Base-by-base conservation (phyloP, 2,329 filamentous ascomycete species). In the Colletotrichum theobromicola region DNA sequence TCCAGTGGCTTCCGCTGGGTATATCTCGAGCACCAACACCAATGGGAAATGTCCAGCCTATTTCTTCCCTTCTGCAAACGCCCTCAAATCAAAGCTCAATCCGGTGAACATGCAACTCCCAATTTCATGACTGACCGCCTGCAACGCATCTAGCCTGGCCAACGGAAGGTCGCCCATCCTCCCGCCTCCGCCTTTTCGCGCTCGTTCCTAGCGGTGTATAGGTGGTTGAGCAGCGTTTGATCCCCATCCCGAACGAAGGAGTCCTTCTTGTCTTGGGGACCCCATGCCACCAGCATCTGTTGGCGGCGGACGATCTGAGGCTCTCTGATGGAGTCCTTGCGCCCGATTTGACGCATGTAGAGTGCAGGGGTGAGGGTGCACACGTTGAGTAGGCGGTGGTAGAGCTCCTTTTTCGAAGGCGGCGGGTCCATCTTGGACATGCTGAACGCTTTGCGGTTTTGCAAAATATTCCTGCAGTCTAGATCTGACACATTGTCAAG, bases 241-340 rank as follows among this genome's bases (percentile, higher is more conserved):
- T 83, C 80, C 2, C 79, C 80, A 4, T 77, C 75, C 3, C 79
- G 77, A 12, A 75, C 55, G 64, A 82, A 84, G 53, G 70, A 72
- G 3, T 78, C 77, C 18, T 79, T 78, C 78, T 81, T 81, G 68
- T 84, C 83, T 26, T 80, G 77, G 4, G 77, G n/a, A 1, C 83
- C 82, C 83, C 83, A 86, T 5, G 83, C 84, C 16, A 86, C 83
- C 18, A 86, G 76, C 74, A 85, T 79, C 69, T 82, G 81, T 75
- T 86, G 85, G 75, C 81, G 83, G 30, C 81, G 79, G n/a, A 86
- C 79, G 10, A 84, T 72, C 10, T 75, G 77, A 1, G 83, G 81
- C 63, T 82, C 81, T 71, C 81, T 81, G 70, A 84, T 80, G 4
- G 78, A 76, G 70, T 83, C 79, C 12, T 79, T 79, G 70, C 80